Evolutionary conservation across 2,329 filamentous ascomycete species (phyloP), one percentile per base, ranked within the genome.

Genomic region (Xylariaceae sp.): DNA sequence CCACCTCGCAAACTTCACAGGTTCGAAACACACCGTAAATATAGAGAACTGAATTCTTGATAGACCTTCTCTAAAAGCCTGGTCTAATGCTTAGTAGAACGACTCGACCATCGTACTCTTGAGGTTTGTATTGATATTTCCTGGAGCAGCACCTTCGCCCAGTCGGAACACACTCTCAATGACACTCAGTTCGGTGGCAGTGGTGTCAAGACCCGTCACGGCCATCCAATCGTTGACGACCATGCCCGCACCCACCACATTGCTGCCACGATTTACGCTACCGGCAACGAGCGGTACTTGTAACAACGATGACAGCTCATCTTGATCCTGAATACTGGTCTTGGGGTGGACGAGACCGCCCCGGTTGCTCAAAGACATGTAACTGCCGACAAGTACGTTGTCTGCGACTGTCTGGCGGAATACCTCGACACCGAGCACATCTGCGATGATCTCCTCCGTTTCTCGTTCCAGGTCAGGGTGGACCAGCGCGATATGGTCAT

Each of bases 81-180:
- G 7, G 4, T 7, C 22, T 28, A 7, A 28, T 28, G 22, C 42
- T 55, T 31, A 99, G 78, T 99, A 99, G 77, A 97, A 99, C 66
- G 90, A 96, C 79, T 99, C 94, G 57, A 99, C 94, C 84, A 99
- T 96, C 60, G 91, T 94, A 72, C 97, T 93, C 83, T 97, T 97
- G 78, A 97, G 86, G 63, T 77, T 86, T 47, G 86, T 88, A 71
- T 89, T 89, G 75, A 93, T 90, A 64, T 83, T 86, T 66, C 84
- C 84, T 46, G 90, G 87, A 6, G 83, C 90, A 61, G 85, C 81
- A 48, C 90, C 91, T 78, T 97, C 93, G 58, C 92, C 92, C 43
- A 99, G 79, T 65, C 91, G 84, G 80, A 99, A 99, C 59, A 99
- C 92, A 65, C 87, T 92, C 81, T 99, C 94, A 51, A 99, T 83